A percentile compares a stretch with the other conserved stretches of the same genome.
These are phyloP conservation scores for Cyclocybe cylindracea DNA, from an alignment of 768 basidiomycete species.

Conservation along the genomic window DNA sequence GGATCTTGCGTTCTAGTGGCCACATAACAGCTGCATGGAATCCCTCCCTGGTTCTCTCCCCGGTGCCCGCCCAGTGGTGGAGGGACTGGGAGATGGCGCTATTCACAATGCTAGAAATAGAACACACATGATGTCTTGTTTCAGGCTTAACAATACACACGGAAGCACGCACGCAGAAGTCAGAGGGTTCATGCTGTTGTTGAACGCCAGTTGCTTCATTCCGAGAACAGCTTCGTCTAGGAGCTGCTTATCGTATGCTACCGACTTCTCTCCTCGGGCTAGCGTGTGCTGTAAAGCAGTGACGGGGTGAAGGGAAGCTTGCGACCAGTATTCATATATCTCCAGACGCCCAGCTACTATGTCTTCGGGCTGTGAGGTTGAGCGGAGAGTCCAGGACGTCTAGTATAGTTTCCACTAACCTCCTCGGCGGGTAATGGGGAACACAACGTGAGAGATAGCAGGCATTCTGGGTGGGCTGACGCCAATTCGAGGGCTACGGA, in stretches of 20 bases:
- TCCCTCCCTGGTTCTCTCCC: conserved; percentile 6
- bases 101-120: conserved; percentile 6
- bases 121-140: not conserved
- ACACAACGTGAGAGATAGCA: conserved; percentile 1
- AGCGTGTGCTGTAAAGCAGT: not conserved
- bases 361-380: conserved; percentile 21
- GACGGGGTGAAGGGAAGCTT: not conserved
- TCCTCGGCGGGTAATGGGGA: not conserved
- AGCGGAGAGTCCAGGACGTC: not conserved
- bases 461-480: not conserved
- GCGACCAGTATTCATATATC: conserved; percentile 2
- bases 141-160: not conserved
- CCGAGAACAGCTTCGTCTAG: conserved; percentile 1
- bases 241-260: not conserved
- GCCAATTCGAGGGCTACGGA: not conserved
- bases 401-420: not conserved
- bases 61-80: conserved; percentile 13
- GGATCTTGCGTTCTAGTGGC: conserved; percentile 8
- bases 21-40: conserved; percentile 8
- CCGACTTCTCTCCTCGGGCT: not conserved
- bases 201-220: conserved; percentile 7
- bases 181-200: conserved; percentile 9
- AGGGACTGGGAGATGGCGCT: conserved; percentile 9
- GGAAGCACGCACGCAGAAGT: conserved; percentile 5
- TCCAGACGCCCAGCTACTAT: conserved; percentile 23